A percentile compares a stretch with the other conserved stretches of the same genome.
phyloP scores from a whole-genome alignment of 768 basidiomycete genomes.

The Mycena maculata region DNA sequence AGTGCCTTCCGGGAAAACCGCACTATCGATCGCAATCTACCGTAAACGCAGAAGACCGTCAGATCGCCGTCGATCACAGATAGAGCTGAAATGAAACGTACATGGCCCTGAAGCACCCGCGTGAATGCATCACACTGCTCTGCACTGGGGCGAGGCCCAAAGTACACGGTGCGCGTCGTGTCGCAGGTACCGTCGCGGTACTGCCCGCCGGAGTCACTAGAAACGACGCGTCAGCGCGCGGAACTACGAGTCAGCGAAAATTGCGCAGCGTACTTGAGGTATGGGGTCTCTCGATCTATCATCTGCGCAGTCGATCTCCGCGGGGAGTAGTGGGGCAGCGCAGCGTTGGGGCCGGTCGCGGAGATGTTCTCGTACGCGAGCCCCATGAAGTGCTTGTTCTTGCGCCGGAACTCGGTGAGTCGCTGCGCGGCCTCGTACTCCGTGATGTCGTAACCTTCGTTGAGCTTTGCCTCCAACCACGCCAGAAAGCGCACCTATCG shows the following conservation, averaged over 20 bases:
- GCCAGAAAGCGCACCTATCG: slow-evolving; percentile 82
- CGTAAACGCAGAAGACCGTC: slow-evolving; percentile 9
- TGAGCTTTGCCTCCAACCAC: slow-evolving; percentile 87
- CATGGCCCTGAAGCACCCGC: slow-evolving; percentile 95
- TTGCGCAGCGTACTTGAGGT: slow-evolving; percentile 77
- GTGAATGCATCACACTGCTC: slow-evolving; percentile 94
- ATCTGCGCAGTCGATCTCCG: slow-evolving; percentile 72
- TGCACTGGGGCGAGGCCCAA: slow-evolving; percentile 87
- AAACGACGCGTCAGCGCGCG: slow-evolving; percentile 20
- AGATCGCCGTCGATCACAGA: slow-evolving; percentile 17
- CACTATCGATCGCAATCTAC: slow-evolving; percentile 90
- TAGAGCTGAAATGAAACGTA: slow-evolving; percentile 55
- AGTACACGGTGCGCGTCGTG: slow-evolving; percentile 85
- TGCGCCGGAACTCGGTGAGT: slow-evolving; percentile 79
- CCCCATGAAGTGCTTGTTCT: slow-evolving; percentile 81
- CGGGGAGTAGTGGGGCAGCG: slow-evolving; percentile 93
- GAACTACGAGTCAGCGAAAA: slow-evolving; percentile 30
- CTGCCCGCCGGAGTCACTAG: slow-evolving; percentile 92
- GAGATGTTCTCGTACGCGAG: slow-evolving; percentile 92
- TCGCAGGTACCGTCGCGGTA: slow-evolving; percentile 92
- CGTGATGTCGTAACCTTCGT: slow-evolving; percentile 82
- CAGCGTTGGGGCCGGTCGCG: slow-evolving; percentile 91
- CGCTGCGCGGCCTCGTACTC: slow-evolving; percentile 94
- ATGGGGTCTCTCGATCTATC: slow-evolving; percentile 84
- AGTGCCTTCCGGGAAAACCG: slow-evolving; percentile 92